These are phyloP conservation scores for Pichia deserticola DNA, from an alignment of 805 yeast genomes.

Conservation along the genomic window DNA sequence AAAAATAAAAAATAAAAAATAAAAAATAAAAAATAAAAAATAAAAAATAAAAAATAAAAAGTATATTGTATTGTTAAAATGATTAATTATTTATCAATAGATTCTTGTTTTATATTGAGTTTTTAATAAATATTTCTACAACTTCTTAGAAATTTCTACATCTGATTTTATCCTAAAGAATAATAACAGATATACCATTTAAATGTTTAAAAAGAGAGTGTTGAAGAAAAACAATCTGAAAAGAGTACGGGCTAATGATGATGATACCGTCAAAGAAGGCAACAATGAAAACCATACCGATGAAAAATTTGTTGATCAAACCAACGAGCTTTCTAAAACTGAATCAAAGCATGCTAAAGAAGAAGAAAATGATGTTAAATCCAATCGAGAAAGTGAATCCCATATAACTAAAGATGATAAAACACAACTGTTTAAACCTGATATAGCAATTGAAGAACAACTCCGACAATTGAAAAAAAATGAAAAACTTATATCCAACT, in stretches of 20 bases:
- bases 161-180: too few relatives aligned
- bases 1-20: too few relatives aligned
- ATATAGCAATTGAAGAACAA: conserved; percentile 19
- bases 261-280: not conserved
- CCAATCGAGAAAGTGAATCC: not conserved
- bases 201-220: conserved; percentile 35
- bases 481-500: not conserved
- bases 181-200: not conserved
- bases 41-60: too few relatives aligned
- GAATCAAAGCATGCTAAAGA: not conserved
- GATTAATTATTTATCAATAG: too few relatives aligned
- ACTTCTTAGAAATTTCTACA: too few relatives aligned
- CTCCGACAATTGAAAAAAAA: conserved; percentile 8
- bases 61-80: too few relatives aligned
- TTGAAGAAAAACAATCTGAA: conserved; percentile 10
- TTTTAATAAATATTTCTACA: too few relatives aligned
- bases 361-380: not conserved
- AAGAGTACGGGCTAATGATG: not conserved
- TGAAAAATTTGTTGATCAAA: not conserved
- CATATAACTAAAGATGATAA: not conserved
- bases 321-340: too few relatives aligned
- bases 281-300: not conserved
- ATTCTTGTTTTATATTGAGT: too few relatives aligned
- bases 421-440: conserved; percentile 15
- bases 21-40: too few relatives aligned